Percentiles rank a stretch among this genome's conserved stretches.
Conservation (phyloP, 192 early-diverging fungal species). For the Glomus cerebriforme region DNA sequence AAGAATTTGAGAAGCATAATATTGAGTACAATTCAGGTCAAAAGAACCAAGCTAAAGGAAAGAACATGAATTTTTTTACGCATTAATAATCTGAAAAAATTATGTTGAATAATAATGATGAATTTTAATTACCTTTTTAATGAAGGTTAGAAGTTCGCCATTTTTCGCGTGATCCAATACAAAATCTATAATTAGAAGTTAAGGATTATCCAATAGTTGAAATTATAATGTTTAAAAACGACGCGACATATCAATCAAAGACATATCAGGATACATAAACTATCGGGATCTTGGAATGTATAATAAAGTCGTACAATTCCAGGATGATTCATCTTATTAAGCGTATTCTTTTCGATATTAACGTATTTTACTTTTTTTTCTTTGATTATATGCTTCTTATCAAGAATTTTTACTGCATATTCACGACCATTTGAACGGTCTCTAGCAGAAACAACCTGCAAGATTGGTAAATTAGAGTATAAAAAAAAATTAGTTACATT, state of each 20-base stretch:
- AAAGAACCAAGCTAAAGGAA: constrained; percentile 70
- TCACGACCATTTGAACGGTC: constrained; percentile 68
- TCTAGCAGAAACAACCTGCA: constrained; percentile 70
- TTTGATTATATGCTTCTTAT: constrained; percentile 87
- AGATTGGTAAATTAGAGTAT: not conserved
- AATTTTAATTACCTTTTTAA: constrained; percentile 62
- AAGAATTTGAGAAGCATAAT: constrained; percentile 88
- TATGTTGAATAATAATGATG: not conserved
- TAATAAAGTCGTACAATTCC: constrained; percentile 92
- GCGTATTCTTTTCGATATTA: constrained; percentile 89
- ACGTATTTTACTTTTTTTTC: constrained; percentile 98
- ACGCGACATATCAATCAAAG: not conserved
- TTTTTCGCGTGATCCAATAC: constrained; percentile 87
- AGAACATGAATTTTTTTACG: not conserved
- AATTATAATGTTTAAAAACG: constrained; percentile 3
- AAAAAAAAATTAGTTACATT: not conserved
- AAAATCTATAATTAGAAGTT: constrained; percentile 64
- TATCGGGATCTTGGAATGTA: constrained; percentile 91
- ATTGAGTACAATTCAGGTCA: constrained; percentile 70
- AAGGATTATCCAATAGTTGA: not conserved
- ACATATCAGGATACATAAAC: constrained; percentile 62
- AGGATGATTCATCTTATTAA: constrained; percentile 84
- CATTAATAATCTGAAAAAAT: not conserved
- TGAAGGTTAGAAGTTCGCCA: constrained; percentile 87
- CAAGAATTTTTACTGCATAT: constrained; percentile 91